Percentiles rank a stretch among this genome's conserved stretches.
Evolutionary conservation across 768 basidiomycete genomes (phyloP).

Genomic region (Lactifluus subvellereus): DNA sequence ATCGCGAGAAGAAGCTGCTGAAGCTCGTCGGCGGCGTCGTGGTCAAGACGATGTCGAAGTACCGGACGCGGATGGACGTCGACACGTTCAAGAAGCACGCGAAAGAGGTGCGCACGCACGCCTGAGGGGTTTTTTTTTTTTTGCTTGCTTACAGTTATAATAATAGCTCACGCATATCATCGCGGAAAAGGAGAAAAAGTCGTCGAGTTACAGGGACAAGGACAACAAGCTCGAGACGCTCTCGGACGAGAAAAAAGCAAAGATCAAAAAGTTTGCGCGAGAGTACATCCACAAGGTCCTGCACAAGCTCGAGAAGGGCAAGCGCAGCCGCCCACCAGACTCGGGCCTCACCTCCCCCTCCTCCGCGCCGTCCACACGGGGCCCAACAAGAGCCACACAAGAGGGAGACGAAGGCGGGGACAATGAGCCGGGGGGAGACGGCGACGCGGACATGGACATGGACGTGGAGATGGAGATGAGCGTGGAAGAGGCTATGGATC

Average conservation of each 20-base stretch:
- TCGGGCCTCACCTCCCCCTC: not conserved
- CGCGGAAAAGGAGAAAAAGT: conserved; percentile 94
- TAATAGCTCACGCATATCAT: conserved; percentile 79
- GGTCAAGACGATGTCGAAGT: conserved; percentile 89
- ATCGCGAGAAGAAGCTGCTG: conserved; percentile 75
- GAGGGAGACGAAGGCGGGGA: no score
- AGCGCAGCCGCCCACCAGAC: conserved; percentile 25
- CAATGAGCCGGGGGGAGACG: conserved; percentile 10
- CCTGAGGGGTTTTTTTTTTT: not conserved
- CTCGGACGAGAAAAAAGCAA: conserved; percentile 78
- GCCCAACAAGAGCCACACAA: no score
- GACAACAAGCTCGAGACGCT: conserved; percentile 69
- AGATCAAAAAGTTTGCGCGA: conserved; percentile 91
- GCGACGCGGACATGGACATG: conserved; percentile 27
- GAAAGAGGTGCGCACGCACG: conserved; percentile 62
- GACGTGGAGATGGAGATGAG: conserved; percentile 25
- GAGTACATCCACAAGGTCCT: conserved; percentile 83
- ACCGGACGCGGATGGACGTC: conserved; percentile 63
- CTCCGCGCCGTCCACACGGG: not conserved
- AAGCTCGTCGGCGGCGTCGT: conserved; percentile 87
- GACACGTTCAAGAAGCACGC: conserved; percentile 94
- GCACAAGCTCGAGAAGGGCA: conserved; percentile 53
- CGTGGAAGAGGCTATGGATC: conserved; percentile 29
- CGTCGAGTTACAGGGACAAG: conserved; percentile 52
- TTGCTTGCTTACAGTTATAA: conserved; percentile 3